These are phyloP conservation scores for Ceratobasidium theobromae DNA, from an alignment of 1,284 basidiomycete species.

Conservation along the genomic window DNA sequence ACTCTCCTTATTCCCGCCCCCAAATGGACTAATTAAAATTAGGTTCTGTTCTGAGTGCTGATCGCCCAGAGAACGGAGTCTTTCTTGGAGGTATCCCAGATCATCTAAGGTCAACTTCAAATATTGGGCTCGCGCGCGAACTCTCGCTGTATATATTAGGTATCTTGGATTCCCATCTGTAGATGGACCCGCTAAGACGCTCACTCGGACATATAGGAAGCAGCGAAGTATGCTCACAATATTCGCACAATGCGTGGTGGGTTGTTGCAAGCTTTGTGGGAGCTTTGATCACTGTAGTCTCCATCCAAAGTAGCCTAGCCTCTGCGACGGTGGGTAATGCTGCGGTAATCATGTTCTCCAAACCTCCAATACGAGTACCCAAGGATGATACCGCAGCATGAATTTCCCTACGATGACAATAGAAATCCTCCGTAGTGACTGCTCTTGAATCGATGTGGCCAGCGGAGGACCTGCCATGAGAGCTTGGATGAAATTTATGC, in stretches of 20 bases:
- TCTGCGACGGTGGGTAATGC: constrained; percentile 5
- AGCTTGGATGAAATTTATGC: not conserved
- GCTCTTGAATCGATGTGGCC: not conserved
- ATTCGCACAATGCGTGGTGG: constrained; percentile 9
- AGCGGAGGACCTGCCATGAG: not conserved
- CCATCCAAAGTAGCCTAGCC: constrained; percentile 13
- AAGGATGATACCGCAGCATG: not conserved
- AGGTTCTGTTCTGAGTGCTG: not conserved
- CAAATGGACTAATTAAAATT: constrained; percentile 15
- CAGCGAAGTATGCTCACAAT: not conserved
- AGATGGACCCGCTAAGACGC: not conserved
- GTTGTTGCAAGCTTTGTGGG: constrained; percentile 9
- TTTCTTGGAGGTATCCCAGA: not conserved
- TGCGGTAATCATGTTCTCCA: not conserved
- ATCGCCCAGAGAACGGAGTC: not conserved
- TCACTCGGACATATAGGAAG: not conserved
- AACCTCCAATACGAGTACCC: not conserved
- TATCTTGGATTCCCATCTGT: not conserved
- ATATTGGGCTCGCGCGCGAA: not conserved
- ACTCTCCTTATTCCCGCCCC: not conserved
- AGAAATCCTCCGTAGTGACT: not conserved
- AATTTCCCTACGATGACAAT: not conserved
- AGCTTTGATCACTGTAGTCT: not conserved
- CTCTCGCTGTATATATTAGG: not conserved
- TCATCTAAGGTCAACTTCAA: not conserved